Evolutionary conservation across 768 basidiomycete genomes (phyloP), one percentile per base, ranked within the genome.

Genomic region (Coprinopsis marcescibilis): DNA sequence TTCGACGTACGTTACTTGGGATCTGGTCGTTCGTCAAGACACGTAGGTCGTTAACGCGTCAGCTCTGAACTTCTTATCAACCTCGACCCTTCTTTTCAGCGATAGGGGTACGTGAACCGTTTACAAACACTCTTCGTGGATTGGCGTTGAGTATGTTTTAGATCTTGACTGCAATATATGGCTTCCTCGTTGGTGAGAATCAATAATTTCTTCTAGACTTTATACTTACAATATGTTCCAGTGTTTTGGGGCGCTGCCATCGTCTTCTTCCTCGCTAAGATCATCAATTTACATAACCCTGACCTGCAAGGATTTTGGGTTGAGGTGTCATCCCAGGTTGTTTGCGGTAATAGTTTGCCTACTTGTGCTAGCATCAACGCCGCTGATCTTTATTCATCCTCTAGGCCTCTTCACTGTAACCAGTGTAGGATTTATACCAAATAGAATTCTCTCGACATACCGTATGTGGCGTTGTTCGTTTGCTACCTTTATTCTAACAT

Each of bases 171-270:
- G 85, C 78, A 5, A 77, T 91, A 8, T 91, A 90, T 64, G 88
- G 86, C 0, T 85, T 90, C 59, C 61, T 80, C 33, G 79, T 84
- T 30, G 83, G 83, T 80, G 54, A 46, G 76, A 41, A 20, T 2
- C 51, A 36, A 20, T 33, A 8, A n/a, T 12, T 10, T 17, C 24
- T 30, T 8, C 17, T 15, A 8, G 6, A 3, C 32, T 38, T 21
- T 27, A 20, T 38, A 35, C 29, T 38, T 21, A 25, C 27, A n/a
- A 34, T 47, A 38, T 34, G 53, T 11, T 15, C 4, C 56, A 78
- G 89, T 83, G 0, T 91, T 93, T 56, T 93, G 89, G 89, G 89
- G 90, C 13, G 78, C 86, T 17, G 89, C 83, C 3, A 81, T 93
- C 51, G 85, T 90, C 12, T 63, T 90, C 43, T 83, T 90, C 63